Base-by-base conservation (phyloP, 257 asterid genomes). In the Nicotiana tabacum region DNA sequence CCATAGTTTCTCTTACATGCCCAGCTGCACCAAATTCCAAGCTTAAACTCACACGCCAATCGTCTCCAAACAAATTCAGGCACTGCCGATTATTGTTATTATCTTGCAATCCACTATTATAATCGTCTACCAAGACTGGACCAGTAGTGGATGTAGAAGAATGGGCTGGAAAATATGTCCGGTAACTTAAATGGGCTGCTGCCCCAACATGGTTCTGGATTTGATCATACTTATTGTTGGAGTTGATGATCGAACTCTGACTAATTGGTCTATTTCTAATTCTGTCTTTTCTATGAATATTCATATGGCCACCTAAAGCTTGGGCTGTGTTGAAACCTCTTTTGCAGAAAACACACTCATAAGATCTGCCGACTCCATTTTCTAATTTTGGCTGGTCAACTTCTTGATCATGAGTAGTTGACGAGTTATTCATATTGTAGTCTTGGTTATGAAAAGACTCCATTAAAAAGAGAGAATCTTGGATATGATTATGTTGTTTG, bases 281-380 rank as follows among this genome's bases (percentile, higher is more conserved):
- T 51, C 90, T 89, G 27, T 94, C 92, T 29, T 94, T 94, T 15
- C 98, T 83, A 55, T 93, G 98, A 81, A 93, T 93, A 48, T 93
- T 93, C 98, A 93, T 93, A 87, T 93, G 98, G 0, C 97, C 98
- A 0, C 97, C 98, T 85, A 94, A 87, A 39, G 98, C 98, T 83
- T 94, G 98, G 1, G 98, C 98, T 0, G 95, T 91, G 56, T 89
- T 90, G 95, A 94, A 94, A 1, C 98, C 98, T 86, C 97, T 83
- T 86, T 91, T 90, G 90, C 97, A 94, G 74, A 89, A 92, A 5
- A 91, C 94, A 78, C 98, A 92, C 88, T 92, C 97, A 56, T 94
- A 94, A 2, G 85, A 90, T 32, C 98, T 66, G 3, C 97, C 96
- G 5, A 85, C 81, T n/a, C 93, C 96, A 29, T 74, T 74, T 48